These are phyloP conservation scores for Melaleuca quinquenervia DNA, from an alignment of 345 rosid species.

Conservation along the genomic window DNA sequence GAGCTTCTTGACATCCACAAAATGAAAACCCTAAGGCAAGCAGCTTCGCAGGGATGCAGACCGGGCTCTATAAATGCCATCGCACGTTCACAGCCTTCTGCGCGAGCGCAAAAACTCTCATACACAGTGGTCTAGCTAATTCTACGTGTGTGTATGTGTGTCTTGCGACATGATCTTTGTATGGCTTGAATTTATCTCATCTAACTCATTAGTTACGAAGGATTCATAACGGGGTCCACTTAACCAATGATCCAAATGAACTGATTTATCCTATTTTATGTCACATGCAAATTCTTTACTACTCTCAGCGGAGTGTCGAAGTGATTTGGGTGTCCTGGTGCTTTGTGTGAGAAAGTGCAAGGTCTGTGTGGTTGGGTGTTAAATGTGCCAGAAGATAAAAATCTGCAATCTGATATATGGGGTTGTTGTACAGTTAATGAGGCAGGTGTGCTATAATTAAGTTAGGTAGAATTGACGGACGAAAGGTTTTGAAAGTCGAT, in stretches of 20 bases:
- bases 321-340: not conserved
- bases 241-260: not conserved
- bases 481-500: not conserved
- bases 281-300: not conserved
- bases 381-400: not conserved
- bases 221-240: not conserved
- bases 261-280: not conserved
- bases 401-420: not conserved
- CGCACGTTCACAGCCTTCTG: not conserved
- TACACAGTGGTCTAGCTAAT: not conserved
- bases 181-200: not conserved
- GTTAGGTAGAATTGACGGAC: not conserved
- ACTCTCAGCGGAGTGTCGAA: not conserved
- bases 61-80: not conserved
- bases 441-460: not conserved
- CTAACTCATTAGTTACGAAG: rapidly evolving
- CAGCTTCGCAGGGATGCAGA: not conserved
- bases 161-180: too few species aligned
- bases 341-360: not conserved
- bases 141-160: rapidly evolving
- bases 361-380: not conserved
- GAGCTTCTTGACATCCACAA: too few species aligned
- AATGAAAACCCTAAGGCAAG: not conserved
- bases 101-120: not conserved
- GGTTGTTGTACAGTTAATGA: not conserved